Percentiles rank a stretch among this genome's conserved stretches.
These are phyloP conservation scores for Amylostereum areolatum DNA, from an alignment of 1,284 basidiomycete species.

Conservation along the genomic window DNA sequence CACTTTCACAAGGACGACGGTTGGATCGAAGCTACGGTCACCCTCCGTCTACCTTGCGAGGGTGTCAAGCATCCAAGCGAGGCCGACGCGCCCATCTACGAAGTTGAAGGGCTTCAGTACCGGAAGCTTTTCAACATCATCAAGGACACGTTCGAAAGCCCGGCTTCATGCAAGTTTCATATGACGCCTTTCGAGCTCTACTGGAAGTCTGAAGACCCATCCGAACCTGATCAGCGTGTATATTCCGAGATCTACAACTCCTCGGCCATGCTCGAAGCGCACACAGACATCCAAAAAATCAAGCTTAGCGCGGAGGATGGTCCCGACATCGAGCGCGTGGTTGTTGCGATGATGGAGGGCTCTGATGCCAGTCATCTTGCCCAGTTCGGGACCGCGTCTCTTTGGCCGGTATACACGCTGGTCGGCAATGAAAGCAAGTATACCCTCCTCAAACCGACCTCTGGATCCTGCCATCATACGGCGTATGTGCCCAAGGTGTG, in stretches of 20 bases:
- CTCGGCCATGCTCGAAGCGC: neutral
- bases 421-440: slow-evolving; percentile 26
- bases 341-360: slow-evolving; percentile 23
- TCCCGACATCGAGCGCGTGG: slow-evolving; percentile 8
- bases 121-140: slow-evolving; percentile 12
- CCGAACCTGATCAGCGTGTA: neutral
- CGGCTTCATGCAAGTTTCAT: slow-evolving; percentile 8
- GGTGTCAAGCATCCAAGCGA: neutral
- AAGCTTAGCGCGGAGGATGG: neutral
- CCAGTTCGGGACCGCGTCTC: slow-evolving; percentile 20
- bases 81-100: neutral
- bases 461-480: slow-evolving; percentile 14
- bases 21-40: neutral
- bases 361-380: slow-evolving; percentile 25
- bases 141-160: slow-evolving; percentile 8
- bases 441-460: slow-evolving; percentile 11
- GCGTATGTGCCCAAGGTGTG: slow-evolving; percentile 18
- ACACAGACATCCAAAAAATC: no score
- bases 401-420: slow-evolving; percentile 25
- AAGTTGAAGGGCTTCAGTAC: slow-evolving; percentile 4
- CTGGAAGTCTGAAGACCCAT: slow-evolving; percentile 2
- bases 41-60: neutral
- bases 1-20: neutral
- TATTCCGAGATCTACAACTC: slow-evolving; percentile 2
- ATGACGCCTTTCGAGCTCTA: slow-evolving; percentile 6